These are phyloP conservation scores for Rhizopogon rudus DNA, from an alignment of 768 basidiomycete species.

Conservation along the genomic window DNA sequence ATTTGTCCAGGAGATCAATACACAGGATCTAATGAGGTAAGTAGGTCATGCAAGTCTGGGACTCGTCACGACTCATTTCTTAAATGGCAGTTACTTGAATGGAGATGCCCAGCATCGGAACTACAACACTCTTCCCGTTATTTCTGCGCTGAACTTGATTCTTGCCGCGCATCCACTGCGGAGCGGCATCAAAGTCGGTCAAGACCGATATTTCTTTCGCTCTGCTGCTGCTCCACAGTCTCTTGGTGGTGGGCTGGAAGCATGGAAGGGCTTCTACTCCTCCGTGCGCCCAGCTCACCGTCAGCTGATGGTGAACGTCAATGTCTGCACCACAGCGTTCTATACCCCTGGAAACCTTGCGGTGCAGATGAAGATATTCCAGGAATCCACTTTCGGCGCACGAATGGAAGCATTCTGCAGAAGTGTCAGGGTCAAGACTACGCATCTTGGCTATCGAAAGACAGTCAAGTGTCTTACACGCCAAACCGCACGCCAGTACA, in stretches of 20 bases:
- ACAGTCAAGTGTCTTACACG: slow-evolving; percentile 54
- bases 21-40: slow-evolving; percentile 35
- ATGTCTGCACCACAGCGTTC: slow-evolving; percentile 47
- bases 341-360: slow-evolving; percentile 40
- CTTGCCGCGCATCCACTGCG: slow-evolving; percentile 40
- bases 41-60: slow-evolving; percentile 2
- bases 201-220: slow-evolving; percentile 50
- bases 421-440: slow-evolving; percentile 60
- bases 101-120: slow-evolving; percentile 38
- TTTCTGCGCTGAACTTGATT: slow-evolving; percentile 47
- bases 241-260: slow-evolving; percentile 51
- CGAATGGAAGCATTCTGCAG: slow-evolving; percentile 57
- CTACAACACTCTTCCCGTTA: slow-evolving; percentile 42
- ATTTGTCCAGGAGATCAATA: slow-evolving; percentile 40
- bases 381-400: slow-evolving; percentile 51
- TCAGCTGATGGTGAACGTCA: slow-evolving; percentile 51
- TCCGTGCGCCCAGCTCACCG: slow-evolving; percentile 36
- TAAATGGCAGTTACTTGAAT: slow-evolving; percentile 34
- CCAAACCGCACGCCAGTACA: slow-evolving; percentile 32
- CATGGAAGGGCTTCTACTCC: slow-evolving; percentile 49
- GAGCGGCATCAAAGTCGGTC: slow-evolving; percentile 46
- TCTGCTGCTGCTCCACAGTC: slow-evolving; percentile 21
- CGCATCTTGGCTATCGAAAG: slow-evolving; percentile 72
- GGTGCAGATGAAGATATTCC: slow-evolving; percentile 36
- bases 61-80: not conserved